These are phyloP conservation scores for Plasmodium blacklocki DNA, from an alignment of 169 alveolate species.

Conservation along the genomic window DNA sequence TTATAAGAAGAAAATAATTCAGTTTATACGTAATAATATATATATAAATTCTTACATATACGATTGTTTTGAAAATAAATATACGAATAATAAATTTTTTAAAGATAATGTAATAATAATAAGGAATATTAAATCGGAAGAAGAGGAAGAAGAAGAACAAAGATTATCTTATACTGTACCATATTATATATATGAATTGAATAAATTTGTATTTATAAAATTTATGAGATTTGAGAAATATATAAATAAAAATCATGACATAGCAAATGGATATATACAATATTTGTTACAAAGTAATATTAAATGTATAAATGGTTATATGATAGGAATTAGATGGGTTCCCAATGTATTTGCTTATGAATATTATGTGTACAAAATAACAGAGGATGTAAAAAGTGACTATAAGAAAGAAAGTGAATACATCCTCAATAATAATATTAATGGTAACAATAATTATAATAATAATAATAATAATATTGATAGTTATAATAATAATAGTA, in stretches of 20 bases:
- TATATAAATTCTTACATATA: constrained; percentile 59
- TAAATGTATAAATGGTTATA: constrained; percentile 61
- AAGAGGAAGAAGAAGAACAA: not conserved
- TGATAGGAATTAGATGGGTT: constrained; percentile 74
- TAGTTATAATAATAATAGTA: too few relatives aligned
- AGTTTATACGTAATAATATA: constrained; percentile 47
- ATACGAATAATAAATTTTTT: constrained; percentile 46
- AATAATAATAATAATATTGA: not conserved
- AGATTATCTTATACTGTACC: constrained; percentile 23
- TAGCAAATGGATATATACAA: constrained; percentile 54
- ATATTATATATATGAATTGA: constrained; percentile 54
- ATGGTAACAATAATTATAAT: not conserved
- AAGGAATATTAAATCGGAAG: not conserved
- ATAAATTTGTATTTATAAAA: constrained; percentile 58
- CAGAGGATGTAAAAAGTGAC: constrained; percentile 16
- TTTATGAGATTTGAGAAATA: constrained; percentile 55
- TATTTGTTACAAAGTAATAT: constrained; percentile 48
- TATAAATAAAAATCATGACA: constrained; percentile 49
- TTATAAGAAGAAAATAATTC: constrained; percentile 41
- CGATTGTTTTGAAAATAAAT: constrained; percentile 60
- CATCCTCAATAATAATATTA: too few relatives aligned
- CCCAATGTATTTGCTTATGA: constrained; percentile 65
- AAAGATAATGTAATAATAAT: constrained; percentile 62
- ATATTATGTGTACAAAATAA: constrained; percentile 67
- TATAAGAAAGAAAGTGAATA: not conserved